These are phyloP conservation scores for Parascedosporium putredinis DNA, from an alignment of 2,329 filamentous ascomycete species.

Conservation along the genomic window DNA sequence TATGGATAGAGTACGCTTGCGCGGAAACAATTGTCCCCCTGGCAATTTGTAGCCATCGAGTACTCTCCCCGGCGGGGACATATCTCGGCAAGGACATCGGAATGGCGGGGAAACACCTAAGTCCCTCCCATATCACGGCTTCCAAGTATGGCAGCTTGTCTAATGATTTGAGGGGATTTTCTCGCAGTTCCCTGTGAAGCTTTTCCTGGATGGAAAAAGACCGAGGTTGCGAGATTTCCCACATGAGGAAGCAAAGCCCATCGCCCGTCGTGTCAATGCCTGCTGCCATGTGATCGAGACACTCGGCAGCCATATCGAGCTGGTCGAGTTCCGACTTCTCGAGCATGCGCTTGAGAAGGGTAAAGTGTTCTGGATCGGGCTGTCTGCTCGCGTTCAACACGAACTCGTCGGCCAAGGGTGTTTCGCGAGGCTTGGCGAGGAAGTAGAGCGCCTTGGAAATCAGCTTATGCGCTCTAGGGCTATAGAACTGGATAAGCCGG, in stretches of 20 bases:
- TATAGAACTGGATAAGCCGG: constrained; percentile 48
- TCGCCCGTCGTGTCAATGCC: constrained; percentile 65
- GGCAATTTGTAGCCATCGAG: constrained; percentile 48
- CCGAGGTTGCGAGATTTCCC: constrained; percentile 54
- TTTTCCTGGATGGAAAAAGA: constrained; percentile 39
- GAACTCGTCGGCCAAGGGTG: constrained; percentile 48
- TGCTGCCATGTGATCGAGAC: constrained; percentile 60
- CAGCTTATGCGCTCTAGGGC: constrained; percentile 37
- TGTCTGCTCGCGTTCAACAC: constrained; percentile 41
- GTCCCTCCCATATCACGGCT: constrained; percentile 50
- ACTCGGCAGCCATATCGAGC: constrained; percentile 54
- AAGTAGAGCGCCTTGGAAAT: constrained; percentile 34
- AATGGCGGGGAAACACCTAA: constrained; percentile 54
- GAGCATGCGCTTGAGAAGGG: constrained; percentile 48
- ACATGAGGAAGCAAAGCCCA: constrained; percentile 60
- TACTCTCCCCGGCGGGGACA: constrained; percentile 40
- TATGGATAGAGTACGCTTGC: constrained; percentile 51
- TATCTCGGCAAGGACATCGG: constrained; percentile 57
- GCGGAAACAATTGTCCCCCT: constrained; percentile 45
- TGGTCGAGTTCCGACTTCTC: constrained; percentile 38
- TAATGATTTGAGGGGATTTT: constrained; percentile 26
- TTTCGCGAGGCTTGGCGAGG: constrained; percentile 43
- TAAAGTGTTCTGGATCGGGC: constrained; percentile 38
- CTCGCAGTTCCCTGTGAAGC: constrained; percentile 41
- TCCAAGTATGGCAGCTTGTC: constrained; percentile 50